Base-by-base conservation (phyloP, 441 rosid genomes). In the Euphorbia celastroides region DNA sequence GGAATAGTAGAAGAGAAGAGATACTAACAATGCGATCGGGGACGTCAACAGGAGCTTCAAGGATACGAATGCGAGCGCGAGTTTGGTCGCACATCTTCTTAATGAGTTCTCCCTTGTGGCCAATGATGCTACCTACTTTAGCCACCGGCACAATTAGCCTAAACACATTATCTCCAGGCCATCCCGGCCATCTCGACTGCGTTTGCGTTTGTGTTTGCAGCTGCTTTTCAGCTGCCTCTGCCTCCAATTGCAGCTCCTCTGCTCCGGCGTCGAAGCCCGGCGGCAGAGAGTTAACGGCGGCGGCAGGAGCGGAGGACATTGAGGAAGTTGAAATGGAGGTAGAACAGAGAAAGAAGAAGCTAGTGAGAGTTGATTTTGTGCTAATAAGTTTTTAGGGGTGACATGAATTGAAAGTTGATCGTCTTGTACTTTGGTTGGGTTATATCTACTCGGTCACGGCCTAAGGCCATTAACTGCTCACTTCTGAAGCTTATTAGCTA, bases 71-170 rank as follows among this genome's bases (percentile, higher is more conserved):
- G 46, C 96, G 93, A 51, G 97, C 93, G 28, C 88, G 81, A 26
- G 98, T 90, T 67, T 90, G 93, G 38, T 88, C 96, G 71, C 96
- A 87, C 93, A 90, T 90, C 89, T 90, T 93, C 79, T 86, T 90
- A 23, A 93, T 79, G 20, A 90, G 81, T 74, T 90, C 98, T 19
- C 97, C 98, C 34, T 90, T 90, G 44, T 94, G 86, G 23, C 98
- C 98, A 59, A 90, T 93, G 3, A 93, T 90, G 77, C 92, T 84
- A 23, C 96, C 98, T 17, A 90, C 97, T 69, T 90, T 90, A 12
- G 51, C 42, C n/a, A 88, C 91, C 42, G 96, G 93, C 64, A 93
- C 96, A 63, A 93, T 79, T 60, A 93, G 62, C 71, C 98, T 84
- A 62, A 83, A 93, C 11, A 93, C 96, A 78, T 86, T 83, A 76